Evolutionary conservation across 2,329 filamentous ascomycete species (phyloP), one percentile per base, ranked within the genome.

Genomic region (Fusarium mundagurra): DNA sequence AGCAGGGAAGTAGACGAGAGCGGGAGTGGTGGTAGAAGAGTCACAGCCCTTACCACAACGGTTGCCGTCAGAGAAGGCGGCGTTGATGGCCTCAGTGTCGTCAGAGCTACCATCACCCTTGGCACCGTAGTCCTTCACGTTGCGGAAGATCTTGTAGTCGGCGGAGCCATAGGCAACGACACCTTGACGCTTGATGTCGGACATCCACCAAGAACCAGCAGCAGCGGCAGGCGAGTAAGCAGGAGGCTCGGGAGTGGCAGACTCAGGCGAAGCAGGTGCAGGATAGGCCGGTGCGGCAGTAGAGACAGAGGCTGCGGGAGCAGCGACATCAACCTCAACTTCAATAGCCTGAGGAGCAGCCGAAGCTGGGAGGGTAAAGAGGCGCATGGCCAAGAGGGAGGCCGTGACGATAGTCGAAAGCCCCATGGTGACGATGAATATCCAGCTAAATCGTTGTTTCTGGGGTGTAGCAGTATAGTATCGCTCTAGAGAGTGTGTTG

Each of bases 1-100:
- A 17, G 94, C 87, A 44, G 95, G 95, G 86, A 98, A 97, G 86
- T 97, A 98, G 61, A 98, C 91, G 20, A 98, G 85, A 33, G 94
- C 96, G 1, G 96, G 96, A 3, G 91, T 90, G n/a, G 89, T 89
- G 7, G 96, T 98, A 38, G 89, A 90, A 4, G 94, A 97, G 81
- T 96, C 93, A 81, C 96, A 98, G 71, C 91, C 90, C 72, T 89
- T 81, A 44, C 94, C 94, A 80, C 96, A 98, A 48, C 96, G 93
- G 77, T 88, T 87, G 34, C 94, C 94, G n/a, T 90, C 89, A 10
- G 89, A 87, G 78, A 98, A 93, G 73, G 95, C 95, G 45, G 85
- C 82, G 85, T 98, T 98, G 88, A 98, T 98, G 64, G 95, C 94
- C 2, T 84, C 91, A 1, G 95, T 98, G 80, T 98, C 95, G 81